These are phyloP conservation scores for Talaromyces verruculosus DNA, from an alignment of 2,329 filamentous ascomycete genomes.

Conservation along the genomic window DNA sequence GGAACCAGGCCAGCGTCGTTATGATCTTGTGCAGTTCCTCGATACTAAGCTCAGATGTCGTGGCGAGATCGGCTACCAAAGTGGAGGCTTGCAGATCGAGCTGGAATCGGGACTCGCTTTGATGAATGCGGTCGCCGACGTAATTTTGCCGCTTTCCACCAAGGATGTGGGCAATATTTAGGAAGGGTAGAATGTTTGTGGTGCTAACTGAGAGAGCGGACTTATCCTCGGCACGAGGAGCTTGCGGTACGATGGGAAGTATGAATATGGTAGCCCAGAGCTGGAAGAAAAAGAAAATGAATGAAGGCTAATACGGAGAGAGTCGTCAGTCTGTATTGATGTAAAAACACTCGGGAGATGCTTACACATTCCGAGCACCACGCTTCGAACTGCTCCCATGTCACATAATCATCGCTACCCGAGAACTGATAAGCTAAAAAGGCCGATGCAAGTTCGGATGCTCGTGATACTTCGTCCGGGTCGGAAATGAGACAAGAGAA, in stretches of 20 bases:
- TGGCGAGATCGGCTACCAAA: not conserved
- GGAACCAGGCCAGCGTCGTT: not conserved
- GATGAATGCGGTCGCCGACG: not conserved
- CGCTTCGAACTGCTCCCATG: not conserved
- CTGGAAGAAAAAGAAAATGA: slow-evolving; percentile 9
- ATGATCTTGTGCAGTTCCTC: slow-evolving; percentile 1
- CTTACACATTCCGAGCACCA: slow-evolving; percentile 8
- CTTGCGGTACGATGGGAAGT: not conserved
- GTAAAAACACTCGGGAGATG: not conserved
- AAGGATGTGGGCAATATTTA: not conserved
- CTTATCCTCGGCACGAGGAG: not conserved
- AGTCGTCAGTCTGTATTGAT: slow-evolving; percentile 2
- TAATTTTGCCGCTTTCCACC: not conserved
- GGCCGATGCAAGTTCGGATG: slow-evolving; percentile 1
- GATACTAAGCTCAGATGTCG: not conserved
- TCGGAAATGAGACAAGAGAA: not conserved
- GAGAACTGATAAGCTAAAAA: not conserved
- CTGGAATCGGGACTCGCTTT: not conserved
- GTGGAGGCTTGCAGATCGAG: slow-evolving; percentile 1
- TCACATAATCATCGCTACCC: slow-evolving; percentile 2
- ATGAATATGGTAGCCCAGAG: slow-evolving; percentile 13
- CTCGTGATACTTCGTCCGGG: slow-evolving; percentile 1
- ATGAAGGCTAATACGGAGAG: slow-evolving; percentile 1
- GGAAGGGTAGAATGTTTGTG: slow-evolving; percentile 2
- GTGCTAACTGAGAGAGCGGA: not conserved